Base-by-base conservation (phyloP, 768 basidiomycete species). In the Hydnomerulius pinastri region DNA sequence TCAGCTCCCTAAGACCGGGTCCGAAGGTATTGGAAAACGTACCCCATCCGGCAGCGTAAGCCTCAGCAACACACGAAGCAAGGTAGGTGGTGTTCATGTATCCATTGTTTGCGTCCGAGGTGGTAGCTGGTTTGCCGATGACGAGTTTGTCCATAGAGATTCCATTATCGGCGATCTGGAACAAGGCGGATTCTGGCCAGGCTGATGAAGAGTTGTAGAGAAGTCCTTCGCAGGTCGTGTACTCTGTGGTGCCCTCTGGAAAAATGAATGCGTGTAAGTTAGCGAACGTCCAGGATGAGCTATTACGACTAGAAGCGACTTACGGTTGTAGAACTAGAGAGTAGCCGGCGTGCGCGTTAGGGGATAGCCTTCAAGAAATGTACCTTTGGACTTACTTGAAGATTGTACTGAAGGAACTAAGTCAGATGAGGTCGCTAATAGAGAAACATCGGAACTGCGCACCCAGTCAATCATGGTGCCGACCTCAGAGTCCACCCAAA, bases 11-110 rank as follows among this genome's bases (percentile, higher is more conserved):
- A n/a, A 2, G 17, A 1, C 17, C 2, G 21, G 33, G 48, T 21
- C 32, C 44, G 21, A 46, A n/a, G 20, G 33, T 39, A 21, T 48
- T 43, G 20, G 50, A 43, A 41, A 23, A 71, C 85, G 68, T 52
- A 84, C 83, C 77, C 88, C 88, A 90, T 24, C 86, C 87, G 50
- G 76, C 50, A n/a, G 55, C 59, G 56, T 81, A 78, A 0, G 85
- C 89, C 64, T 83, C 71, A 15, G 73, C 57, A 25, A 90, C 70
- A 61, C 90, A 91, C 2, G 67, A 64, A 0, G 82, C 77, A 17
- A 91, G 72, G 13, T 77, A 78, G 2, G 74, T 65, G 2, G 85
- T 73, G 28, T 68, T 71, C 57, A 91, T 83, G 68, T 78, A 89
- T 6, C 85, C 77, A 28, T 73, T 79, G 42, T 43, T 71, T 1